These are phyloP conservation scores for Fraxinus americana DNA, from an alignment of 257 asterid species.

Conservation along the genomic window DNA sequence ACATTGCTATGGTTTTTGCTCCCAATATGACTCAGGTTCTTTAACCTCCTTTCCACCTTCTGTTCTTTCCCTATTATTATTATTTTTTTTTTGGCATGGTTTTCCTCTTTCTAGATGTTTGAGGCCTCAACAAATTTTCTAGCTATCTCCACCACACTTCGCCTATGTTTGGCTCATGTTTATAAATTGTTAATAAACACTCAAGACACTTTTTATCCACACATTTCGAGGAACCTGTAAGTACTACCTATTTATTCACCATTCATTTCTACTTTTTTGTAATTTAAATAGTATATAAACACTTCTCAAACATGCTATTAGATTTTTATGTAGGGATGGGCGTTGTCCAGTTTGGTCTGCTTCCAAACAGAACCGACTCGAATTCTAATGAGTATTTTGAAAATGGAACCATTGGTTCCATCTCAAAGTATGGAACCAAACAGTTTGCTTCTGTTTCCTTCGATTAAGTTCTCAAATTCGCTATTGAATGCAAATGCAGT, in stretches of 20 bases:
- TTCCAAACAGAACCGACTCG: too few relatives aligned
- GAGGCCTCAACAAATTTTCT: background rate
- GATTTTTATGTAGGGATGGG: background rate
- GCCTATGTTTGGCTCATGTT: background rate
- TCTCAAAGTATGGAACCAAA: too few relatives aligned
- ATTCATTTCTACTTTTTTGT: too few relatives aligned
- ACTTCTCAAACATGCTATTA: too few relatives aligned
- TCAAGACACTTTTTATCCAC: too few relatives aligned
- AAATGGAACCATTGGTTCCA: background rate
- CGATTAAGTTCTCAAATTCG: background rate
- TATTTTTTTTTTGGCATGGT: background rate
- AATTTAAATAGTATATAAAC: too few relatives aligned
- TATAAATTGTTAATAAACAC: too few relatives aligned
- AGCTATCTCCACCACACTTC: background rate
- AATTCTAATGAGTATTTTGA: too few relatives aligned
- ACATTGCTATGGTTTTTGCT: slow-evolving; percentile 92
- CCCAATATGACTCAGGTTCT: slow-evolving; percentile 91
- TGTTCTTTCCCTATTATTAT: background rate
- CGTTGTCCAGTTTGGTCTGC: background rate
- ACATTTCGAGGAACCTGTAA: too few relatives aligned
- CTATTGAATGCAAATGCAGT: background rate
- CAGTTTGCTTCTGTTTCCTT: background rate
- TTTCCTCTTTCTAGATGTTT: background rate
- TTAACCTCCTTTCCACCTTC: background rate
- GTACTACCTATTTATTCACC: too few relatives aligned